These are phyloP conservation scores for Beauveria sp. DNA, from an alignment of 2,329 filamentous ascomycete genomes.

Conservation along the genomic window DNA sequence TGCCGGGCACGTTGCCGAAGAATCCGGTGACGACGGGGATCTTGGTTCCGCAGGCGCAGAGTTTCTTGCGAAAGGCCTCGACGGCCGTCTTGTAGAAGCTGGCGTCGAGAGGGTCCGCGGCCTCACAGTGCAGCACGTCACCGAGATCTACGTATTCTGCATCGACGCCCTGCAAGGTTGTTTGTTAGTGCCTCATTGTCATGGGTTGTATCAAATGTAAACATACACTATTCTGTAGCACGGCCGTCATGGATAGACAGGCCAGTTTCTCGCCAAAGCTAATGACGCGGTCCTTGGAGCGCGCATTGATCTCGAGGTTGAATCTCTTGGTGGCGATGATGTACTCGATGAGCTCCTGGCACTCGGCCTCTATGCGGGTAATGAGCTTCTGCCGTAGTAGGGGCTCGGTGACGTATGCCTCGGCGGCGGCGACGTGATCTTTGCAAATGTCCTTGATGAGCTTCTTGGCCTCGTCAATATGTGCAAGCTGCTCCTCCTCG, in stretches of 20 bases:
- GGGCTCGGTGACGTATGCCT: conserved; percentile 50
- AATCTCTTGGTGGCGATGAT: conserved; percentile 56
- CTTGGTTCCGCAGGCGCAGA: conserved; percentile 55
- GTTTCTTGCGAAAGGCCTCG: conserved; percentile 52
- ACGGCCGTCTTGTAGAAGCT: conserved; percentile 63
- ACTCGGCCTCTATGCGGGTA: conserved; percentile 67
- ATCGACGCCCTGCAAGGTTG: conserved; percentile 53
- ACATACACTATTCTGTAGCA: conserved; percentile 65
- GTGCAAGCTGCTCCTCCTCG: conserved; percentile 42
- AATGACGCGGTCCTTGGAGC: conserved; percentile 79
- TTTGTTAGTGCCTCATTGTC: conserved; percentile 18
- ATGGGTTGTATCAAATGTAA: too few species aligned
- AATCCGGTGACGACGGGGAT: conserved; percentile 85
- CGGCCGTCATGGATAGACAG: conserved; percentile 80
- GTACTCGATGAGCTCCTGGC: conserved; percentile 70
- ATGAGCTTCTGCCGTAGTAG: conserved; percentile 52
- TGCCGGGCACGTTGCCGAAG: conserved; percentile 88
- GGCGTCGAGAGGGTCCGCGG: conserved; percentile 51
- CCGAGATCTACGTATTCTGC: conserved; percentile 87
- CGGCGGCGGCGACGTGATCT: conserved; percentile 71
- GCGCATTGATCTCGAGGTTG: conserved; percentile 67
- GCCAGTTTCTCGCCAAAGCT: conserved; percentile 95
- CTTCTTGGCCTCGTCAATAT: conserved; percentile 58
- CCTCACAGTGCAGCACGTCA: conserved; percentile 66
- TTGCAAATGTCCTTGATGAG: conserved; percentile 74